Evolutionary conservation across 2,329 filamentous ascomycete species (phyloP).

Genomic region (Pseudogymnoascus pannorum): DNA sequence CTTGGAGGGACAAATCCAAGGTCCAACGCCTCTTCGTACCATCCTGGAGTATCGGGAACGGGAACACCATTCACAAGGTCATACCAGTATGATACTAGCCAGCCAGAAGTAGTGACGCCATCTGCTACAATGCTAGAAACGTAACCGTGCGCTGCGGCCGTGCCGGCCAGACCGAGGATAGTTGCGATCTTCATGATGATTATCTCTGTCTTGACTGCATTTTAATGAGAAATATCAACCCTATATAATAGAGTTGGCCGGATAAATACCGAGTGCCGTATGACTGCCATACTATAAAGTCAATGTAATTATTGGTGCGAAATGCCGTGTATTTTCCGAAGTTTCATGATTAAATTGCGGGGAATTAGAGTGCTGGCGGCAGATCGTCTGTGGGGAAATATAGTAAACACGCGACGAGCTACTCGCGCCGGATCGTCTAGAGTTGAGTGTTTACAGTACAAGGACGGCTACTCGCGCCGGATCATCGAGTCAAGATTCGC

Average conservation of each 20-base stretch:
- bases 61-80: not conserved
- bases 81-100: not conserved
- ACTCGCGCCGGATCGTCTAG: not conserved
- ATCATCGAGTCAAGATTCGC: not conserved
- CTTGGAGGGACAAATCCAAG: conserved; percentile 44
- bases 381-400: not conserved
- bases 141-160: conserved; percentile 39
- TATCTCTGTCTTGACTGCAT: not conserved
- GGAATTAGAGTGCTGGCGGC: not conserved
- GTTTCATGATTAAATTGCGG: conserved; percentile 1
- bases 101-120: conserved; percentile 25
- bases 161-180: conserved; percentile 23
- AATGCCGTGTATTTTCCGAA: not conserved
- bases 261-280: not conserved
- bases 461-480: not conserved
- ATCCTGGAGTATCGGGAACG: conserved; percentile 37
- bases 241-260: conserved; percentile 1
- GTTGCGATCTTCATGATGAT: conserved; percentile 5
- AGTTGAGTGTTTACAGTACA: not conserved
- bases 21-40: conserved; percentile 44
- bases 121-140: conserved; percentile 39
- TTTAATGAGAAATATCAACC: not conserved
- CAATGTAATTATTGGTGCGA: not conserved
- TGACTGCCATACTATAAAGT: conserved; percentile 3
- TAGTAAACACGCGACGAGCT: not conserved